Conservation (phyloP, 2,329 filamentous ascomycete genomes). For the Exophiala sideris region DNA sequence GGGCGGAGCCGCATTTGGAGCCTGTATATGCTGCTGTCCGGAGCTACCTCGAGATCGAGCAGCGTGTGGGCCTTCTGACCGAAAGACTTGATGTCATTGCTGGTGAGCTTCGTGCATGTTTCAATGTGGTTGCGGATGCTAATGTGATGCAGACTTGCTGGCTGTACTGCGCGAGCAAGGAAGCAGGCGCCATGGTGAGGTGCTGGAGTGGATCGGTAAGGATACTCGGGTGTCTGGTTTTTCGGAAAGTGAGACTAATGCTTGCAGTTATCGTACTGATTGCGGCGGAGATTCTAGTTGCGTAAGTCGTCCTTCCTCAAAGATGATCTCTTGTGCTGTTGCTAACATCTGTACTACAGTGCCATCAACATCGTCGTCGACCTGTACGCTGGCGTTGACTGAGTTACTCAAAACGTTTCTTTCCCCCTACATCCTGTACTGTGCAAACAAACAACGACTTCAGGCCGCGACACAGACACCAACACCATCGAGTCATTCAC, state of each 20-base stretch:
- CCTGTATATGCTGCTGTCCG: conserved; percentile 94
- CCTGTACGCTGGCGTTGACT: conserved; percentile 69
- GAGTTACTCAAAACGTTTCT: conserved; percentile 18
- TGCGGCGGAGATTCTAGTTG: conserved; percentile 89
- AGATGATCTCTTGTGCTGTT: not conserved
- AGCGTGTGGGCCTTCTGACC: conserved; percentile 82
- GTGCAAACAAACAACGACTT: too few species aligned
- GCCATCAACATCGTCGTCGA: conserved; percentile 94
- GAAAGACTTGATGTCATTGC: conserved; percentile 84
- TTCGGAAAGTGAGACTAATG: conserved; percentile 12
- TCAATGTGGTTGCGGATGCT: too few species aligned
- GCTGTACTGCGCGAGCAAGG: conserved; percentile 94
- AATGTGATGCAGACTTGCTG: conserved; percentile 63
- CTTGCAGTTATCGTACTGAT: conserved; percentile 83
- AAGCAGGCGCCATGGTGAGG: conserved; percentile 87
- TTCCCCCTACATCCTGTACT: not conserved
- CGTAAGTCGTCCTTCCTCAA: conserved; percentile 35
- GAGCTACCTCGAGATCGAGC: conserved; percentile 97
- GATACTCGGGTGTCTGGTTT: conserved; percentile 22
- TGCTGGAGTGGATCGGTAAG: conserved; percentile 83
- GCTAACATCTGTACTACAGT: conserved; percentile 11
- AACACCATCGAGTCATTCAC: not conserved
- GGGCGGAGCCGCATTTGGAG: conserved; percentile 95
- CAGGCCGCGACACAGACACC: not conserved
- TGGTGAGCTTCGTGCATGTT: conserved; percentile 14